These are phyloP conservation scores for Platanthera zijinensis DNA, from an alignment of 106 monocot genomes.

Conservation along the genomic window DNA sequence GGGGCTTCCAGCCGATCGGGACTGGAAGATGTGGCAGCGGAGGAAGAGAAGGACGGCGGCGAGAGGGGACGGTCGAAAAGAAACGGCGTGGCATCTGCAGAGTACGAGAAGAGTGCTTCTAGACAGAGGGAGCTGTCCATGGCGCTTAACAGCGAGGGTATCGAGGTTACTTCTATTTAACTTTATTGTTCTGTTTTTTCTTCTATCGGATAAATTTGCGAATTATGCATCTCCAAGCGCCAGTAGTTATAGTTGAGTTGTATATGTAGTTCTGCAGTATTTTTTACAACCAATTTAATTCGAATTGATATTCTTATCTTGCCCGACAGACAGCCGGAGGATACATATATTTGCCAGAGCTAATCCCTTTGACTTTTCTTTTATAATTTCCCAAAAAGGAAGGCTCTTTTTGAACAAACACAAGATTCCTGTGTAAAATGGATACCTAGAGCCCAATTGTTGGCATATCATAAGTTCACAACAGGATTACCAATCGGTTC, in stretches of 20 bases:
- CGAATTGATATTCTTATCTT: neutral
- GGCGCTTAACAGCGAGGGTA: conserved; percentile 61
- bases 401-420: neutral
- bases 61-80: conserved; percentile 11
- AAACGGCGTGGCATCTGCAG: conserved; percentile 25
- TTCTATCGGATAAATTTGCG: neutral
- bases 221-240: neutral
- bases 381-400: neutral
- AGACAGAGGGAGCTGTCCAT: conserved; percentile 45
- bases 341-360: too few species aligned
- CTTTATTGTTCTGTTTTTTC: neutral
- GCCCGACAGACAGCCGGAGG: too few species aligned
- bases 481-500: neutral
- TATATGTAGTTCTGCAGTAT: neutral
- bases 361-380: neutral
- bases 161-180: conserved; percentile 35
- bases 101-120: conserved; percentile 11
- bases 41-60: conserved; percentile 14
- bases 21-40: conserved; percentile 2
- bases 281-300: neutral
- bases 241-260: neutral
- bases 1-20: conserved; percentile 2
- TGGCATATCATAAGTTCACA: neutral
- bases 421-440: neutral
- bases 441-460: neutral